Conservation (phyloP, 2,329 filamentous ascomycete genomes). For the Emericellopsis cladophorae region DNA sequence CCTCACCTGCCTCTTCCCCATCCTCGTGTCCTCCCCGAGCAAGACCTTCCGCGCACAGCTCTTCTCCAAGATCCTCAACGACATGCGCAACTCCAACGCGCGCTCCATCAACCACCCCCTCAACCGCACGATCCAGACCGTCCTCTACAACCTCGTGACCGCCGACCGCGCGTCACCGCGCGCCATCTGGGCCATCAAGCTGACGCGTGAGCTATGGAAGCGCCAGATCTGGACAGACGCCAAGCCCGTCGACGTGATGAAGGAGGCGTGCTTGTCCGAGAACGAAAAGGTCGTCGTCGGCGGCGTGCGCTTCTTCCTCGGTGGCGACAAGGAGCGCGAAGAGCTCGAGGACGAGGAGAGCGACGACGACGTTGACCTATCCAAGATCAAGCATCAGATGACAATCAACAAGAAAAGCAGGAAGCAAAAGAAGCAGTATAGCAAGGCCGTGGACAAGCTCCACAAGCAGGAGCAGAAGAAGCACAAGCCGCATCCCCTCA, state of each 20-base stretch:
- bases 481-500: constrained; percentile 72
- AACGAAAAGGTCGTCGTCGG: constrained; percentile 88
- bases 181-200: constrained; percentile 89
- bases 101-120: constrained; percentile 85
- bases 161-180: constrained; percentile 76
- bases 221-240: constrained; percentile 92
- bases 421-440: constrained; percentile 69
- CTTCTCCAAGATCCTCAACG: constrained; percentile 81
- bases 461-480: constrained; percentile 82
- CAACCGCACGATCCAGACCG: constrained; percentile 86
- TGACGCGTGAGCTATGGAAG: constrained; percentile 93
- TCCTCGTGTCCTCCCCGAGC: constrained; percentile 82
- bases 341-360: constrained; percentile 83
- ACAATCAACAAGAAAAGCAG: constrained; percentile 95
- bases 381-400: constrained; percentile 69
- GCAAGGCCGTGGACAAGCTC: constrained; percentile 69
- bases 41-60: constrained; percentile 77
- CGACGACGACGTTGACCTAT: constrained; percentile 63
- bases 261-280: constrained; percentile 75
- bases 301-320: constrained; percentile 87
- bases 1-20: constrained; percentile 85
- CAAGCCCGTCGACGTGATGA: constrained; percentile 96
- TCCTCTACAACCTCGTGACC: constrained; percentile 82
- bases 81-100: constrained; percentile 76
- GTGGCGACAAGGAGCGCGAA: constrained; percentile 90